These are phyloP conservation scores for Rhamnella rubrinervis DNA, from an alignment of 331 rosid genomes.

Conservation along the genomic window DNA sequence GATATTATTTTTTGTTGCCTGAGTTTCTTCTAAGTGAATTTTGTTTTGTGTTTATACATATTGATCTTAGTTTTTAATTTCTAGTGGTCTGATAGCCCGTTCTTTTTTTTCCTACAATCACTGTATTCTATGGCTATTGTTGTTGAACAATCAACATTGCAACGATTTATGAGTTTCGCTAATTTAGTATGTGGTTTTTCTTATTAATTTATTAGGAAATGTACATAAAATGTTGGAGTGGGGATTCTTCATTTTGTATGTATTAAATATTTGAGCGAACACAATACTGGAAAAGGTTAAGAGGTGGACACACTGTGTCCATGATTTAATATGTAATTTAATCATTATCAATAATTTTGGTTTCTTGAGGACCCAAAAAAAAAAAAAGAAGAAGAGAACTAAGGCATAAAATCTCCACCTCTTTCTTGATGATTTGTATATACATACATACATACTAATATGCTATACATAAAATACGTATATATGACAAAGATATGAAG, in stretches of 20 bases:
- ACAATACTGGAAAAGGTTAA: no score
- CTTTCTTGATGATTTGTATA: no score
- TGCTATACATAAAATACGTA: no score
- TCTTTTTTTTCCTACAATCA: background rate
- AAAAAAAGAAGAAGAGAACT: no score
- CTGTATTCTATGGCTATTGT: background rate
- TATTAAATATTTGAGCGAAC: background rate
- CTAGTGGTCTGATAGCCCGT: background rate
- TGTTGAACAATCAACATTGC: background rate
- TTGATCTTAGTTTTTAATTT: background rate
- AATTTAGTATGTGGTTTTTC: background rate
- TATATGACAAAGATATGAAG: no score
- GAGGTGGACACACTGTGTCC: no score
- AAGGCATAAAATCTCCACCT: no score
- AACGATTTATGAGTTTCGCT: background rate
- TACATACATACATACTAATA: no score
- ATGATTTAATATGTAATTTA: no score
- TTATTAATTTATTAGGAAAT: background rate
- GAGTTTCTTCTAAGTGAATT: background rate
- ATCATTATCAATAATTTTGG: no score
- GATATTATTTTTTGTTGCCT: background rate
- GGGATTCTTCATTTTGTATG: background rate
- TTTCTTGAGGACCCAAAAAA: no score
- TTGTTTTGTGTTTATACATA: constrained; percentile 1
- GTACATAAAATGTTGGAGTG: background rate